These are phyloP conservation scores for Pyropia yezoensis DNA, from an alignment of 23 red algal genomes.

Conservation along the genomic window DNA sequence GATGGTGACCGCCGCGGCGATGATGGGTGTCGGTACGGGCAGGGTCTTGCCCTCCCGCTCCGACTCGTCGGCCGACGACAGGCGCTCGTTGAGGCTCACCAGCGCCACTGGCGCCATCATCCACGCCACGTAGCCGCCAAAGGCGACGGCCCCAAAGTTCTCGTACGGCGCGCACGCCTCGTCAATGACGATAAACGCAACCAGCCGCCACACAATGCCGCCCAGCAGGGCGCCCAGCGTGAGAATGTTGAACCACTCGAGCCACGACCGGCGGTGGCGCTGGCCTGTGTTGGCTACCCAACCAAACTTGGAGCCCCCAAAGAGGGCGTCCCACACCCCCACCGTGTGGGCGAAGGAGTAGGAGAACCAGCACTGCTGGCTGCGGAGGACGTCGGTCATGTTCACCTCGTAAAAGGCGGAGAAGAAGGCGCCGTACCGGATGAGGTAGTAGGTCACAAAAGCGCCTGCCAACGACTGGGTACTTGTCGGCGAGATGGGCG, in stretches of 20 bases:
- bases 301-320: slow-evolving; percentile 23
- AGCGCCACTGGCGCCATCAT: slow-evolving; percentile 53
- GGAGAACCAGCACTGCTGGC: slow-evolving; percentile 58
- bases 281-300: slow-evolving; percentile 73
- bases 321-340: slow-evolving; percentile 47
- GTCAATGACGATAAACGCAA: slow-evolving; percentile 24
- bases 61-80: slow-evolving; percentile 38
- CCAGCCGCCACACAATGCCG: slow-evolving; percentile 37
- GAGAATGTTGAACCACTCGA: slow-evolving; percentile 66
- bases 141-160: slow-evolving; percentile 41
- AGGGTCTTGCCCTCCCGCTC: slow-evolving; percentile 37
- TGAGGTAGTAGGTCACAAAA: slow-evolving; percentile 42
- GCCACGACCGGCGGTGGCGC: slow-evolving; percentile 35
- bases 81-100: slow-evolving; percentile 42
- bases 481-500: slow-evolving; percentile 44
- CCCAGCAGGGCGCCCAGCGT: slow-evolving; percentile 14
- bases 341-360: slow-evolving; percentile 59
- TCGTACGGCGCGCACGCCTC: slow-evolving; percentile 51
- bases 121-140: slow-evolving; percentile 39
- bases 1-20: slow-evolving; percentile 36
- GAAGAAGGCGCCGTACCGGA: slow-evolving; percentile 65
- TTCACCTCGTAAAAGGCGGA: slow-evolving; percentile 47
- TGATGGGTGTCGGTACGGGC: slow-evolving; percentile 34
- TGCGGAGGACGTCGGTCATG: slow-evolving; percentile 45
- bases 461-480: slow-evolving; percentile 28